These are phyloP conservation scores for Biscogniauxia marginata DNA, from an alignment of 2,329 filamentous ascomycete species.

Conservation along the genomic window DNA sequence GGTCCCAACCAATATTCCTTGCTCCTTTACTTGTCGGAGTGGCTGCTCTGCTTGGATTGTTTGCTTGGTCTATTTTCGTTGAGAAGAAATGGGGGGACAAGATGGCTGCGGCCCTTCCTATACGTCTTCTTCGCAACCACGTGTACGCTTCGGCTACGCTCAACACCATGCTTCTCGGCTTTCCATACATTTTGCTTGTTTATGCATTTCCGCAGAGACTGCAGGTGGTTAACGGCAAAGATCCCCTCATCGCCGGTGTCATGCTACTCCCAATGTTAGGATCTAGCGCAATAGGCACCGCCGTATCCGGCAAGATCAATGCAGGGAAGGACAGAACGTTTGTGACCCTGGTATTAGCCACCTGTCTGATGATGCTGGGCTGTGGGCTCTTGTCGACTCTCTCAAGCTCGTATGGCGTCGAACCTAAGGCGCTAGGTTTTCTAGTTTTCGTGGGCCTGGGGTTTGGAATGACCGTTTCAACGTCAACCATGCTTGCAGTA, in stretches of 20 bases:
- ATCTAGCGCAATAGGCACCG: constrained; percentile 45
- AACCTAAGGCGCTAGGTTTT: constrained; percentile 48
- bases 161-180: constrained; percentile 49
- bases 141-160: constrained; percentile 43
- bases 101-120: constrained; percentile 45
- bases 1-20: constrained; percentile 42
- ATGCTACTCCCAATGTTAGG: constrained; percentile 55
- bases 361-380: constrained; percentile 44
- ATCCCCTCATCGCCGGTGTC: constrained; percentile 45
- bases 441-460: constrained; percentile 52
- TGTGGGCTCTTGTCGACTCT: constrained; percentile 47
- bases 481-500: constrained; percentile 45
- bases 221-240: constrained; percentile 49
- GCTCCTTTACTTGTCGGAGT: constrained; percentile 40
- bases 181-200: constrained; percentile 48
- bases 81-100: constrained; percentile 32
- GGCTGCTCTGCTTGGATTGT: constrained; percentile 35
- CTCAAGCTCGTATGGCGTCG: constrained; percentile 33
- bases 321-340: constrained; percentile 39
- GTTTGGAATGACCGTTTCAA: constrained; percentile 48
- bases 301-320: constrained; percentile 43
- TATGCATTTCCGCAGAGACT: constrained; percentile 50
- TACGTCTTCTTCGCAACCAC: constrained; percentile 46
- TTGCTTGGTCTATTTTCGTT: constrained; percentile 40
- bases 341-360: constrained; percentile 44